Conservation (phyloP, 306 rosid species). For the Trifolium repens region DNA sequence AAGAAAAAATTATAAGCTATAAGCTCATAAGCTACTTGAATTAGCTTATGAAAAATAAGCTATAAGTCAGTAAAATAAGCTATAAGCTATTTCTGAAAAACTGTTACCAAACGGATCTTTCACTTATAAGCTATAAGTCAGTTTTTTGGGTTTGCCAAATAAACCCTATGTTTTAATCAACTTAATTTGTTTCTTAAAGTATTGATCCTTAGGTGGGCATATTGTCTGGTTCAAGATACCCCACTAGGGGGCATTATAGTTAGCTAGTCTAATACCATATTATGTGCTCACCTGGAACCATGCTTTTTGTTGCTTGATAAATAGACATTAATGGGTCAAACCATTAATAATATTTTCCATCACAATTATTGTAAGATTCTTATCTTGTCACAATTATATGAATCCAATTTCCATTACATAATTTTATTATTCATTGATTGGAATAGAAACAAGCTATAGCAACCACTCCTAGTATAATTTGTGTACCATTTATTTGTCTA, state of each 20-base stretch:
- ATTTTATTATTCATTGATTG: slow-evolving; percentile 22
- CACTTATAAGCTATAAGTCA: no score
- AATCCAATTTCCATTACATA: slow-evolving; percentile 28
- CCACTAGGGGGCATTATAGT: slow-evolving; percentile 16
- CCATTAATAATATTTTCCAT: slow-evolving; percentile 1
- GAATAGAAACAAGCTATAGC: neutral
- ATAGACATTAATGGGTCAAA: slow-evolving; percentile 39
- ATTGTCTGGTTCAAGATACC: slow-evolving; percentile 33
- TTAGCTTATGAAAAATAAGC: no score
- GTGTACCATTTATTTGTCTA: slow-evolving; percentile 17
- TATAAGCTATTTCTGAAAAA: no score
- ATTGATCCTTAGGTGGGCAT: slow-evolving; percentile 30
- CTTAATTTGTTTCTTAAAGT: slow-evolving; percentile 26
- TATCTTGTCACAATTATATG: slow-evolving; percentile 6
- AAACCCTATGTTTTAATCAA: slow-evolving; percentile 3
- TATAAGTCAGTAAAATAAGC: no score
- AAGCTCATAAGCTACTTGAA: no score
- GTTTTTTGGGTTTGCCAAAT: no score
- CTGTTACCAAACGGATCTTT: no score
- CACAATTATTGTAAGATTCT: slow-evolving; percentile 15
- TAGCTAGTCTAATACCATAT: neutral
- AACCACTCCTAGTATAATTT: no score
- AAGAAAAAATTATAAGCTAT: no score
- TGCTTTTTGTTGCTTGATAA: slow-evolving; percentile 32
- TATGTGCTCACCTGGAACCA: slow-evolving; percentile 31